Conservation (phyloP, 164 flowering plant genomes). For the Echeveria elegans region DNA sequence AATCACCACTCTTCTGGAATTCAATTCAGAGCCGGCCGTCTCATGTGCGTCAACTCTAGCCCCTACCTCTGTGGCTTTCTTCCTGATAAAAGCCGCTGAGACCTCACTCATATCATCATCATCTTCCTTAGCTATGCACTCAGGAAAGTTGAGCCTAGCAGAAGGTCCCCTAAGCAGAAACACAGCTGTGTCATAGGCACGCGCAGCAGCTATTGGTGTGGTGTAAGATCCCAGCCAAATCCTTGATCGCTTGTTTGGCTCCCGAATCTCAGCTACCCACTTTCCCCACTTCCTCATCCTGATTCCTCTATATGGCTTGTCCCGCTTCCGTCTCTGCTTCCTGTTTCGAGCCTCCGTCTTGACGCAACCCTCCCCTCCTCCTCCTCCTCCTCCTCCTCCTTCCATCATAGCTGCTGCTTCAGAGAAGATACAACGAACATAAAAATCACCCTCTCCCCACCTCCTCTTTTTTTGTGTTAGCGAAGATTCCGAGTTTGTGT, state of each 20-base stretch:
- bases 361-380: slow-evolving; percentile 24
- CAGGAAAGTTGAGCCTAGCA: slow-evolving; percentile 76
- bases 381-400: neutral
- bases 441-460: too few relatives aligned
- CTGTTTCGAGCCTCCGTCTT: slow-evolving; percentile 16
- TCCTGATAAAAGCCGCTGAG: slow-evolving; percentile 65
- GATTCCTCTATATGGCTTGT: slow-evolving; percentile 67
- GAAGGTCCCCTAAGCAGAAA: slow-evolving; percentile 65
- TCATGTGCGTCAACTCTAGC: slow-evolving; percentile 70
- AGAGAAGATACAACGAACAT: neutral
- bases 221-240: slow-evolving; percentile 88
- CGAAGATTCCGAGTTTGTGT: slow-evolving; percentile 7
- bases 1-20: slow-evolving; percentile 6
- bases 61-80: slow-evolving; percentile 76
- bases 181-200: slow-evolving; percentile 79
- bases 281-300: slow-evolving; percentile 94
- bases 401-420: slow-evolving; percentile 3
- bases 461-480: neutral
- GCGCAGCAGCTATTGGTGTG: slow-evolving; percentile 70
- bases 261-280: slow-evolving; percentile 89
- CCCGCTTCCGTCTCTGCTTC: slow-evolving; percentile 18
- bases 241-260: slow-evolving; percentile 78
- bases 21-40: slow-evolving; percentile 14
- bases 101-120: slow-evolving; percentile 27
- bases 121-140: slow-evolving; percentile 25